Conservation (phyloP, 352 stramenopile genomes). For the Globisporangium paroecandrum region DNA sequence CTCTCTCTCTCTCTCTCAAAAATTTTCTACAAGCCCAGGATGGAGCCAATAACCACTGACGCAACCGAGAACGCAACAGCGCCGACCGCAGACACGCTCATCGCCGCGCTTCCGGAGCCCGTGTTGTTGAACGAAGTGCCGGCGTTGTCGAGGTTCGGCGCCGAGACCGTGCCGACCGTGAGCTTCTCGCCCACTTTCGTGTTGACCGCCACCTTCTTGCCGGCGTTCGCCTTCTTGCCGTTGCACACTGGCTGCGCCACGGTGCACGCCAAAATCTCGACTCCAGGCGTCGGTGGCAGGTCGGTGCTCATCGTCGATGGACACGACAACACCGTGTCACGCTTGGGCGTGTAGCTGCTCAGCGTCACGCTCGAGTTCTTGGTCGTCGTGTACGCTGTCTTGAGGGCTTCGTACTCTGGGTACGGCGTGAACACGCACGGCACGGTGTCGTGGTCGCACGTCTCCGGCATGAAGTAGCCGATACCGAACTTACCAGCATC, state of each 20-base stretch:
- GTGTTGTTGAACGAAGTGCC: conserved; percentile 14
- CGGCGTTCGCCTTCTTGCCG: conserved; percentile 49
- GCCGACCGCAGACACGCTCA: conserved; percentile 2
- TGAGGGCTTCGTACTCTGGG: conserved; percentile 68
- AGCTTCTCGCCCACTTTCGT: conserved; percentile 25
- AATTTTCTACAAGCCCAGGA: conserved; percentile 6
- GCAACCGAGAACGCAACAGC: conserved; percentile 11
- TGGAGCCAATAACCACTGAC: conserved; percentile 10
- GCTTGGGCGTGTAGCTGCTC: neutral
- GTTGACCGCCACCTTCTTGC: conserved; percentile 28
- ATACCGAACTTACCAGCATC: conserved; percentile 73
- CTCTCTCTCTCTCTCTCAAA: neutral
- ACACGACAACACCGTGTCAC: neutral
- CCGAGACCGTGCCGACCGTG: conserved; percentile 12
- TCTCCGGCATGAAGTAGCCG: conserved; percentile 62
- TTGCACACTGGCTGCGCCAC: conserved; percentile 52
- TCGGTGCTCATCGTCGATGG: neutral
- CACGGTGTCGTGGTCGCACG: conserved; percentile 58
- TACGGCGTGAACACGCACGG: conserved; percentile 62
- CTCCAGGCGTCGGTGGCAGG: conserved; percentile 15
- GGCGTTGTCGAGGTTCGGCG: conserved; percentile 10
- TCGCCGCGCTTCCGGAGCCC: neutral
- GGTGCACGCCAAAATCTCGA: conserved; percentile 45
- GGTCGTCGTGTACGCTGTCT: conserved; percentile 65
- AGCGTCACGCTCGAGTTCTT: conserved; percentile 28